A percentile compares a stretch with the other conserved stretches of the same genome.
Evolutionary conservation across 2,329 filamentous ascomycete genomes (phyloP).

Genomic region (Cryphonectria carpinicola): DNA sequence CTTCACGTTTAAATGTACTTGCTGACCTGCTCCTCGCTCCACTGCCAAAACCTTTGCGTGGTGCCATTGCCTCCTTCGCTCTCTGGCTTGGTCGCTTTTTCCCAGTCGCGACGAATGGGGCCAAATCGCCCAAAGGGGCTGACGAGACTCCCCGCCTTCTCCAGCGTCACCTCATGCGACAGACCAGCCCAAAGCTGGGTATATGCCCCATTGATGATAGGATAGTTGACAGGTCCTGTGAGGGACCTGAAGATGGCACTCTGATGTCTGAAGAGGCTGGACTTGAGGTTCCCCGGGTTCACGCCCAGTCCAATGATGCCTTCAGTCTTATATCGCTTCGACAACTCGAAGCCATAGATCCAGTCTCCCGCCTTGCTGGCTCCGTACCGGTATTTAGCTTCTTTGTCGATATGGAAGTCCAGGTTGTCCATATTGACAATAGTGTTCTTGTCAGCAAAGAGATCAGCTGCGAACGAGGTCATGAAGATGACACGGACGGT

Average conservation of each 20-base stretch:
- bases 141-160: too few species aligned
- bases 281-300: constrained; percentile 36
- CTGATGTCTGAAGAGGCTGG: constrained; percentile 30
- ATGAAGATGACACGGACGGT: constrained; percentile 26
- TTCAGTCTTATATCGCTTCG: constrained; percentile 31
- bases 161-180: too few species aligned
- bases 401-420: constrained; percentile 16
- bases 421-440: constrained; percentile 20
- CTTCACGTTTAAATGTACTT: too few species aligned
- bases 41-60: constrained; percentile 45
- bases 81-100: constrained; percentile 34
- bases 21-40: constrained; percentile 44
- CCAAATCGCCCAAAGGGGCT: too few species aligned
- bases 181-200: constrained; percentile 45
- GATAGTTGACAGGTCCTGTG: too few species aligned
- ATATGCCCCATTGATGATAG: constrained; percentile 40
- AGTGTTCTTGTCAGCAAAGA: neutral
- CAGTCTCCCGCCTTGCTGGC: constrained; percentile 35
- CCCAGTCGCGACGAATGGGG: too few species aligned
- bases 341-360: constrained; percentile 33
- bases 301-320: constrained; percentile 34
- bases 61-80: constrained; percentile 44
- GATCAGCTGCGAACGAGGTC: constrained; percentile 21
- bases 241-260: too few species aligned
- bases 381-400: constrained; percentile 33